Evolutionary conservation across 2,329 filamentous ascomycete genomes (phyloP), one percentile per base, ranked within the genome.

Genomic region (Aureobasidium sp.): DNA sequence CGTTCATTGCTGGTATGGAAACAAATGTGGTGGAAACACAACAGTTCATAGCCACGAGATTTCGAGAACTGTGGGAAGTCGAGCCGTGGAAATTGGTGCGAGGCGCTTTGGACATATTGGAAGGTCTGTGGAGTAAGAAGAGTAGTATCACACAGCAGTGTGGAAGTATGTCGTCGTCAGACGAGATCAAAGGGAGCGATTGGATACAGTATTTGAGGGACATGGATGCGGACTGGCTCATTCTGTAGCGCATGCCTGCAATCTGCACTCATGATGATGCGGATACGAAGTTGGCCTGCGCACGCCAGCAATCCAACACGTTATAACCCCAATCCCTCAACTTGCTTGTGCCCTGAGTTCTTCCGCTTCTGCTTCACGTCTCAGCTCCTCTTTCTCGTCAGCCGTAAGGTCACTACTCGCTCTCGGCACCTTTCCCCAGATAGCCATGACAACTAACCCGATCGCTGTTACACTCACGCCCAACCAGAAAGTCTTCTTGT

Each of bases 381-480:
- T 44, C 20, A 44, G 9, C 11, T 44, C 41, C 20, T 68, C 67
- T 70, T 80, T 81, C 69, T 86, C 84, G 67, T 86, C 84, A 3
- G 78, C 75, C 0, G 84, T 86, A 68, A 84, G 66, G 62, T 83
- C 82, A 67, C 82, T 83, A 71, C 79, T 77, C 2, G 84, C 83
- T 49, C 79, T 79, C 0, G 78, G 76, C 9, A 64, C 58, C 45
- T 59, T 58, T 3, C 62, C 63, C 34, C 56, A 62, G 15, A 42
- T 52, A 11, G 59, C 51, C 15, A 64, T 39, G 2, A 64, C 25
- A 5, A 64, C 20, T 12, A 64, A 39, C 27, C 51, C 45, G 27
- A 42, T 15, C 15, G 39, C 45, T 3, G 51, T 49, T 34, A 34
- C 49, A 31, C 34, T 59, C 1, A 61, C 41, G 8, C 41, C 41